A percentile compares a stretch with the other conserved stretches of the same genome.
Conservation (phyloP, 2,329 filamentous ascomycete genomes). For the Akanthomyces dipterigenus region DNA sequence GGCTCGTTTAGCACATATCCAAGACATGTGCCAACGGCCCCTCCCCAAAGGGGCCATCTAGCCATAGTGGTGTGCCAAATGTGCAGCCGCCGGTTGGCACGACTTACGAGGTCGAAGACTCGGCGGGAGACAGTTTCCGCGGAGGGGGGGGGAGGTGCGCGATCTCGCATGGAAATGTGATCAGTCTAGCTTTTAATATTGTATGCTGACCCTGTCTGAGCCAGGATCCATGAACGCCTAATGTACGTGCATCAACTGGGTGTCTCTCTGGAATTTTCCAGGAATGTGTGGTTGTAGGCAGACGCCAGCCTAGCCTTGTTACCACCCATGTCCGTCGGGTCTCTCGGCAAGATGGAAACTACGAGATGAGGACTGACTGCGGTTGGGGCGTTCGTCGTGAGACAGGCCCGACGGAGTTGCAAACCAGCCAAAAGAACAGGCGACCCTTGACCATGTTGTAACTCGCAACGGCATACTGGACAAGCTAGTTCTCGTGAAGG, state of each 20-base stretch:
- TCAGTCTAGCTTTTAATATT: neutral
- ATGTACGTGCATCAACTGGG: neutral
- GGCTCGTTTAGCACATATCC: too few species aligned
- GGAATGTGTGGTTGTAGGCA: neutral
- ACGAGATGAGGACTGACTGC: too few species aligned
- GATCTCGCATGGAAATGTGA: neutral
- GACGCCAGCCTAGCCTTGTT: neutral
- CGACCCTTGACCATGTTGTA: too few species aligned
- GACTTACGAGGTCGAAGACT: neutral
- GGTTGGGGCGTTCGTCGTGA: too few species aligned
- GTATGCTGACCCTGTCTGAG: neutral
- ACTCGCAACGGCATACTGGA: too few species aligned
- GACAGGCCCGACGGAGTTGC: too few species aligned
- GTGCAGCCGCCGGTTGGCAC: neutral
- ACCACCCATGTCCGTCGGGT: too few species aligned
- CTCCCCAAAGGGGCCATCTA: neutral
- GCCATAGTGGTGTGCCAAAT: neutral
- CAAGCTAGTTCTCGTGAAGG: too few species aligned
- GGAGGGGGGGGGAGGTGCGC: neutral
- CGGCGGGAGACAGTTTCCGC: neutral
- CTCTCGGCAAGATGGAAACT: too few species aligned
- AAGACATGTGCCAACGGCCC: neutral
- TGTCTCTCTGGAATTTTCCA: neutral
- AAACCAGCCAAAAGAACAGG: too few species aligned
- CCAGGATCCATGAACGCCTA: neutral